Percentiles rank a stretch among this genome's conserved stretches.
These are phyloP conservation scores for Dendrobium officinale DNA, from an alignment of 106 monocot genomes.

Conservation along the genomic window DNA sequence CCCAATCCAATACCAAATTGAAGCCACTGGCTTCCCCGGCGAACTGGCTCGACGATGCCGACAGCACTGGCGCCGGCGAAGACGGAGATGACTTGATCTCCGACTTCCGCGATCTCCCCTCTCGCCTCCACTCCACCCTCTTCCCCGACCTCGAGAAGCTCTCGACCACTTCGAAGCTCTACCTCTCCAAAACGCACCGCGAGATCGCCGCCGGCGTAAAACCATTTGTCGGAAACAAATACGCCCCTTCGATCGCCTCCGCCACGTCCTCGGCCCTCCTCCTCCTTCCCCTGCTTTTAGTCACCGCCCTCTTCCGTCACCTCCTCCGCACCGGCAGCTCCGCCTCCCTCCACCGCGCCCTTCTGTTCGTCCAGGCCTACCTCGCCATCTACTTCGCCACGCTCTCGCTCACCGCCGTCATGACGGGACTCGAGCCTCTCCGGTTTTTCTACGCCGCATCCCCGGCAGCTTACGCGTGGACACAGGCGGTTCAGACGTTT, in stretches of 20 bases:
- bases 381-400: constrained; percentile 73
- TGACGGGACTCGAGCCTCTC: constrained; percentile 70
- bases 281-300: constrained; percentile 33
- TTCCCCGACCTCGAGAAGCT: constrained; percentile 64
- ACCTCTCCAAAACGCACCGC: constrained; percentile 52
- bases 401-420: constrained; percentile 43
- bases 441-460: constrained; percentile 69
- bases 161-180: constrained; percentile 66
- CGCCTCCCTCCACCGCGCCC: constrained; percentile 44
- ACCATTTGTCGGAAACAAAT: constrained; percentile 56
- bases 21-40: background rate
- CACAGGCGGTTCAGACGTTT: constrained; percentile 62
- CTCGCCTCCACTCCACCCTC: constrained; percentile 48
- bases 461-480: constrained; percentile 48
- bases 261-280: constrained; percentile 31
- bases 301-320: constrained; percentile 26
- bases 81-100: constrained; percentile 43
- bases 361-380: constrained; percentile 65
- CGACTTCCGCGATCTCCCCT: constrained; percentile 76
- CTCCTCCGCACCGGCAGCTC: constrained; percentile 19
- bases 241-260: constrained; percentile 52
- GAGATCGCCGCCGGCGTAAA: constrained; percentile 41
- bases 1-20: constrained; percentile 10
- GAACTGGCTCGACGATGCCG: background rate
- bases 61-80: background rate